Base-by-base conservation (phyloP, 768 basidiomycete genomes). In the Suillus luteus region DNA sequence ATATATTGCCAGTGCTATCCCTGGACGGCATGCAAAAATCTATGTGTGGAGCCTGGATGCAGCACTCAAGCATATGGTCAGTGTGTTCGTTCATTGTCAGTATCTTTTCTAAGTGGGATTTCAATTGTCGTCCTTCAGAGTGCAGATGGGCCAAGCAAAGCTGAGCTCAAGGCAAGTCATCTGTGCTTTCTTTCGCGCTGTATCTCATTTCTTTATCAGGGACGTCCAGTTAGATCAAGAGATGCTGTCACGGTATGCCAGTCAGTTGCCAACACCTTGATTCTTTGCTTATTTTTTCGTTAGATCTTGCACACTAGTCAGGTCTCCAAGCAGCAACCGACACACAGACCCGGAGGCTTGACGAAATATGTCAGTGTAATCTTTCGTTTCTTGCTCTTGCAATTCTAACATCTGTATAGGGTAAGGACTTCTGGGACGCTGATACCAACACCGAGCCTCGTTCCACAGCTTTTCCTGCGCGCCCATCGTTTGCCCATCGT, bases 21-120 rank as follows among this genome's bases (percentile, higher is more conserved):
- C 86, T 12, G 94, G 95, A 0, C 84, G 84, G 70, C 95, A 97
- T 72, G 82, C 85, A 65, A 79, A 83, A 41, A 76, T 96, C 0
- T 87, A 90, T 5, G 83, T 94, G 0, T 97, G 95, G 95, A 87
- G 95, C 68, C 85, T 81, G 11, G 85, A 86, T 74, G 59, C 19
- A n/a, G 59, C 22, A 9, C 37, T 60, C n/a, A 17, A 14, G 24
- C 22, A 27, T 27, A 27, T 27, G 24, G 22, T 37, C 0, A 15
- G 49, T 27, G 27, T 31, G 27, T 5, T 3, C 1, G 11, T 52
- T 9, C 2, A 5, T 33, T 19, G 5, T 31, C 9, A 10, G 8
- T 7, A 4, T 15, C 22, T 27, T 27, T 8, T 24, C 22, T 38
- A 24, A 55, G 22, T 3, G 14, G 6, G n/a, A 3, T 24, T 27